Evolutionary conservation across 2,329 filamentous ascomycete genomes (phyloP), one percentile per base, ranked within the genome.

Genomic region (Tricladium varicosporioides): DNA sequence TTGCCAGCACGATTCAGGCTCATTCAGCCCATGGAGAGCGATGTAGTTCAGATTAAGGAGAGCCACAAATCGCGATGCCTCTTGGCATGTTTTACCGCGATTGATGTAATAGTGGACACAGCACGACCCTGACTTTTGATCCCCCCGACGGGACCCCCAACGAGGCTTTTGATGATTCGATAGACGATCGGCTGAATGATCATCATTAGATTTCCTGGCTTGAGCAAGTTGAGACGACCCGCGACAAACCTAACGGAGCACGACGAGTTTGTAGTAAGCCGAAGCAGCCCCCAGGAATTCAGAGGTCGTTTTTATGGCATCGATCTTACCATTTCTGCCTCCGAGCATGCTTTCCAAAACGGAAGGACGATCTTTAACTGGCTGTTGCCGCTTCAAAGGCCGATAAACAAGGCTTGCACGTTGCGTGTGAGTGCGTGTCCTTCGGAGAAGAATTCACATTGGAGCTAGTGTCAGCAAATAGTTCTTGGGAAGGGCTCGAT

Each of bases 141-240:
- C 45, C 16, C 18, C 42, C 47, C 7, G 22, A 42, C 14, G 40
- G 18, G 49, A 54, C 33, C 22, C 16, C 44, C 22, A 31, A 56
- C 40, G 53, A 56, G 51, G 57, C 51, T 46, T 53, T 54, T 44
- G 46, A 54, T 53, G 57, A 56, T 57, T 59, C 57, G 44, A 49
- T 56, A 36, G 47, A 31, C 27, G 50, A 54, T 57, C 51, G 48
- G 42, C 48, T 54, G 48, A 48, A 52, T 51, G 58, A 60, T 60
- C 58, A 43, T 27, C 56, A 51, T 49, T 48, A 32, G 22, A 45
- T 36, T 42, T 31, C 15, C 46, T 45, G 42, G 40, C 32, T 16
- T 48, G 10, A 57, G 45, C 43, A 54, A 16, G 52, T 48, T 49
- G 52, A 42, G 52, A 54, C 45, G 43, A 40, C 36, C 11, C 36